These are phyloP conservation scores for Ascochyta lentis DNA, from an alignment of 2,329 filamentous ascomycete species.

Conservation along the genomic window DNA sequence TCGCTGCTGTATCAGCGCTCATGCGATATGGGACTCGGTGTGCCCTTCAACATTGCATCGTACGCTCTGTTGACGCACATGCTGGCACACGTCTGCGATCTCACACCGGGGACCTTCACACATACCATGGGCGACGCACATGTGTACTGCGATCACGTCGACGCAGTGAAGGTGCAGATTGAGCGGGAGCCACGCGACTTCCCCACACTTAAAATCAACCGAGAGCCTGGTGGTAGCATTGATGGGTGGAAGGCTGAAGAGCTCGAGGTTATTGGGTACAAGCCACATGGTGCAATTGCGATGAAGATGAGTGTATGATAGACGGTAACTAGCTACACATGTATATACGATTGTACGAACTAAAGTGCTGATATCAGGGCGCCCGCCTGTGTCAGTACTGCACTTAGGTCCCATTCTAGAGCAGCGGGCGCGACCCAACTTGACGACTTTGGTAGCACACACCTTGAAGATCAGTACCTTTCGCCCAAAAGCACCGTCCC, in stretches of 20 bases:
- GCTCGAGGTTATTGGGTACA: slow-evolving; percentile 85
- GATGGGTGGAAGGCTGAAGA: slow-evolving; percentile 92
- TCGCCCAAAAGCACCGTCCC: not conserved
- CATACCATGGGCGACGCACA: slow-evolving; percentile 99
- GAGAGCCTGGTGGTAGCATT: slow-evolving; percentile 74
- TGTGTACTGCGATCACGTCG: slow-evolving; percentile 90
- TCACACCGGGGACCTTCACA: slow-evolving; percentile 85
- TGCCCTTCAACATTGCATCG: slow-evolving; percentile 96
- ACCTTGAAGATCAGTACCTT: too few relatives aligned
- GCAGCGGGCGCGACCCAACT: not conserved
- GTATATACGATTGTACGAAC: slow-evolving; percentile 13
- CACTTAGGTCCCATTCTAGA: not conserved
- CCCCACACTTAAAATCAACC: slow-evolving; percentile 75
- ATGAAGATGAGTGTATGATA: slow-evolving; percentile 97
- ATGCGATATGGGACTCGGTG: slow-evolving; percentile 96
- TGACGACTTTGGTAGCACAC: not conserved
- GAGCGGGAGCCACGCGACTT: slow-evolving; percentile 81
- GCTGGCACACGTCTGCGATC: slow-evolving; percentile 83
- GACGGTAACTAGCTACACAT: not conserved
- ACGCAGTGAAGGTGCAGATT: slow-evolving; percentile 82
- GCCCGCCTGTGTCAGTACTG: not conserved
- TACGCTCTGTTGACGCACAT: slow-evolving; percentile 96
- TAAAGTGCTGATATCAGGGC: not conserved
- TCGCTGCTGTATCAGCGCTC: slow-evolving; percentile 92
- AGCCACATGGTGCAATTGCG: slow-evolving; percentile 87